Conservation (phyloP, 495 filamentous ascomycete species). For the Chaetomidium leptoderma region DNA sequence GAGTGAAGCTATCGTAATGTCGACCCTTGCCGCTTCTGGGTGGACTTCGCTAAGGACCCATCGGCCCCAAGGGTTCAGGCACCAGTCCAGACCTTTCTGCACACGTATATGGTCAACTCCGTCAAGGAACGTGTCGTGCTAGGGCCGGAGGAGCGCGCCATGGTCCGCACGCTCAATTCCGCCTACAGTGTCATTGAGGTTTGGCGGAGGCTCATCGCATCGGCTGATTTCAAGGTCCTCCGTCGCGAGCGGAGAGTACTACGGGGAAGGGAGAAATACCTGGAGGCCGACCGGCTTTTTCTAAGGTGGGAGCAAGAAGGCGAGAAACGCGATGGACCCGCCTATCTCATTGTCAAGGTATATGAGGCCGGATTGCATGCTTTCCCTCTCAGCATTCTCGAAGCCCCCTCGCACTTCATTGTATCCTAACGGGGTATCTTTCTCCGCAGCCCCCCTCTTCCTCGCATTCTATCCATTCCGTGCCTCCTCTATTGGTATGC, state of each 20-base stretch:
- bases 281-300: neutral
- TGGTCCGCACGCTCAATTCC: conserved; percentile 5
- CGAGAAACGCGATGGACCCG: conserved; percentile 9
- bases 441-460: neutral
- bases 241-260: neutral
- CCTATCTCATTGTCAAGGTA: conserved; percentile 9
- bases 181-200: conserved; percentile 12
- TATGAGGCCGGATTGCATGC: neutral
- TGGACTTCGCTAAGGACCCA: conserved; percentile 8
- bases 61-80: conserved; percentile 1
- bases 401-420: neutral
- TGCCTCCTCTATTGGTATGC: conserved; percentile 6
- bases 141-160: conserved; percentile 10
- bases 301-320: conserved; percentile 11
- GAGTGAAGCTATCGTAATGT: conserved; percentile 3
- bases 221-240: conserved; percentile 12
- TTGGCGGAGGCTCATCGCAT: conserved; percentile 11
- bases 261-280: neutral
- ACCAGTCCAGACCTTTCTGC: conserved; percentile 4
- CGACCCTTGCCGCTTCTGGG: conserved; percentile 6
- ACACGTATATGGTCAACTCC: conserved; percentile 7
- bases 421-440: neutral
- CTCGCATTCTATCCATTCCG: too few species aligned
- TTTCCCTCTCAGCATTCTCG: neutral
- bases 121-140: conserved; percentile 11